Base-by-base conservation (phyloP, 371 early-diverging fungal genomes). In the Rhizopus arrhizus region DNA sequence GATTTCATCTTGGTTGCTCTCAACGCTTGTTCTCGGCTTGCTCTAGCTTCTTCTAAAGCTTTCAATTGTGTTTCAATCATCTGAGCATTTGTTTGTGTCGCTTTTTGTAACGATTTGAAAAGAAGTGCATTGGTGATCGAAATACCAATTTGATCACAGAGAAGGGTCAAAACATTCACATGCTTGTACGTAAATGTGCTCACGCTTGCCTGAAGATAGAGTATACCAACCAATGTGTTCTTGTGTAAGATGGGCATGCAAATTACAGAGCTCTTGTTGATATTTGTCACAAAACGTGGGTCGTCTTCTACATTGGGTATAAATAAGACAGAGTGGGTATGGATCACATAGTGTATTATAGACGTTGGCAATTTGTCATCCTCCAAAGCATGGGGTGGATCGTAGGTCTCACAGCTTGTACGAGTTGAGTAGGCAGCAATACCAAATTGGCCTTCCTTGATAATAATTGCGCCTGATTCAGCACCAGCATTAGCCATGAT, bases 61-160 rank as follows among this genome's bases (percentile, higher is more conserved):
- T 72, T 68, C 3, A 70, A 49, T 29, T 78, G 79, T 4, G 65
- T 73, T 53, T 64, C 67, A 36, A 77, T 72, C 78, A 77, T 77
- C 7, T 65, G 59, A 3, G 73, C 64, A 53, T 78, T 78, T 11
- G 72, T 69, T 48, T 61, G 53, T 0, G 78, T 75, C 0, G 75
- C 78, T 35, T 70, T 68, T 58, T 78, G 78, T 9, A 78, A 65
- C 2, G 78, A 78, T 35, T 78, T 78, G 63, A 83, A 85, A 31
- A 85, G 42, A 12, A 85, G 42, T 0, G 85, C 85, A 53, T 85
- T 85, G 29, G 85, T 85, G 52, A 85, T 78, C 2, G 85, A 85
- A 52, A 83, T 85, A 32, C 83, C 85, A n/a, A 85, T 72, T 52
- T 83, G 83, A 50, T 85, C 82, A n/a, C 83, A 83, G 12, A 85